These are phyloP conservation scores for Penicillium sclerotiorum DNA, from an alignment of 2,329 filamentous ascomycete species.

Conservation along the genomic window DNA sequence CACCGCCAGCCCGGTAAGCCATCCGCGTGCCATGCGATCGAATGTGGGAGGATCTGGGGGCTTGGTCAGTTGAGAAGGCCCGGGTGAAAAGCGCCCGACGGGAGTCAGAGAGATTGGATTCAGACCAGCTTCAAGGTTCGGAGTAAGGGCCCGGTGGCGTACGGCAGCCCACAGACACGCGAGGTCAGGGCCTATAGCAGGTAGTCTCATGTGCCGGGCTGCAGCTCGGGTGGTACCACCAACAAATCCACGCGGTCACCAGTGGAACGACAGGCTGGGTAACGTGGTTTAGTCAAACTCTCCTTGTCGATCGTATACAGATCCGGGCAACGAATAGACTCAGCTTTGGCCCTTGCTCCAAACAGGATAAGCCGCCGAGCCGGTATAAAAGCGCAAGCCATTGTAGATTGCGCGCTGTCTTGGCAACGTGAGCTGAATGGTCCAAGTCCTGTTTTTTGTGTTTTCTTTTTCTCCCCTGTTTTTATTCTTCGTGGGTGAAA, in stretches of 20 bases:
- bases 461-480: no score
- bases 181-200: not conserved
- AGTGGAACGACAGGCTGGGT: slow-evolving; percentile 8
- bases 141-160: not conserved
- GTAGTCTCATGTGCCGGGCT: not conserved
- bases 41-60: no score
- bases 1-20: no score
- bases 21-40: no score
- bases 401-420: no score
- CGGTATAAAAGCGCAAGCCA: not conserved
- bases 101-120: no score
- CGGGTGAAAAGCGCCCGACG: no score
- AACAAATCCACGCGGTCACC: not conserved
- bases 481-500: no score
- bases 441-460: not conserved
- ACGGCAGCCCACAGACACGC: not conserved
- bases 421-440: no score
- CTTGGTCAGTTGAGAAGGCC: not conserved
- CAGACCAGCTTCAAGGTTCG: no score
- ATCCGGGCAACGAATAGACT: slow-evolving; percentile 4
- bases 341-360: not conserved
- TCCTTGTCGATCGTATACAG: slow-evolving; percentile 15
- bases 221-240: slow-evolving; percentile 1
- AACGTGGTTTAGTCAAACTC: slow-evolving; percentile 1
- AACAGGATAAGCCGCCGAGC: not conserved